A percentile compares a stretch with the other conserved stretches of the same genome.
These are phyloP conservation scores for Saccharomyces hybrid DNA, from an alignment of 1,139 yeast species.

Conservation along the genomic window DNA sequence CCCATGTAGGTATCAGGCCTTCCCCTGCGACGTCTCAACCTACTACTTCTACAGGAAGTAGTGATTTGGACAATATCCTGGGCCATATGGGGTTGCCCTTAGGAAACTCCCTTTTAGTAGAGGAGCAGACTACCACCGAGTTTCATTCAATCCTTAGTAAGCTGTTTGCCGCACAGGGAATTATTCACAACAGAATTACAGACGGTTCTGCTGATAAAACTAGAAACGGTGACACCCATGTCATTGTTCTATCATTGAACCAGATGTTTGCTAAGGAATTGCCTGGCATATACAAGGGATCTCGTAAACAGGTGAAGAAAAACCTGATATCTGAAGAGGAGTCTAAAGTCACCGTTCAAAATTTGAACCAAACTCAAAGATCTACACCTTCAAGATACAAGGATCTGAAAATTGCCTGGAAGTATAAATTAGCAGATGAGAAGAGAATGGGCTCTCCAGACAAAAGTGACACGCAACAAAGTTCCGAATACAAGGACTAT, in stretches of 20 bases:
- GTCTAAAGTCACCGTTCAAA: conserved; percentile 59
- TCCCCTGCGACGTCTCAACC: conserved; percentile 70
- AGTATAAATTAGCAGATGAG: conserved; percentile 57
- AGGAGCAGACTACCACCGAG: conserved; percentile 87
- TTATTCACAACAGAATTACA: conserved; percentile 54
- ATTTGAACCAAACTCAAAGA: conserved; percentile 37
- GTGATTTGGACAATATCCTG: conserved; percentile 64
- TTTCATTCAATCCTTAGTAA: conserved; percentile 69
- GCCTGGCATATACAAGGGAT: conserved; percentile 74
- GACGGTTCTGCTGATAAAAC: conserved; percentile 23
- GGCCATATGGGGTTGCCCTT: conserved; percentile 82
- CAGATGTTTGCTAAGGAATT: conserved; percentile 60
- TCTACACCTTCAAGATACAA: conserved; percentile 26
- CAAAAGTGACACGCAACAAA: conserved; percentile 24
- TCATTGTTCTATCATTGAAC: conserved; percentile 58
- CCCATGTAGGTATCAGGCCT: conserved; percentile 61
- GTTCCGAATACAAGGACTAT: conserved; percentile 40
- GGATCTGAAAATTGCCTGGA: conserved; percentile 81
- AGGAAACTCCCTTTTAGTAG: conserved; percentile 61
- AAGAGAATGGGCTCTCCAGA: conserved; percentile 17
- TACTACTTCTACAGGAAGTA: conserved; percentile 68
- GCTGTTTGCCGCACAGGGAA: conserved; percentile 72
- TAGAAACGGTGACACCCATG: conserved; percentile 42
- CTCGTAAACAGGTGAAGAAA: conserved; percentile 57
- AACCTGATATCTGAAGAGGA: conserved; percentile 51